Base-by-base conservation (phyloP, 208 protist species). In the Crithidia expoeki region DNA sequence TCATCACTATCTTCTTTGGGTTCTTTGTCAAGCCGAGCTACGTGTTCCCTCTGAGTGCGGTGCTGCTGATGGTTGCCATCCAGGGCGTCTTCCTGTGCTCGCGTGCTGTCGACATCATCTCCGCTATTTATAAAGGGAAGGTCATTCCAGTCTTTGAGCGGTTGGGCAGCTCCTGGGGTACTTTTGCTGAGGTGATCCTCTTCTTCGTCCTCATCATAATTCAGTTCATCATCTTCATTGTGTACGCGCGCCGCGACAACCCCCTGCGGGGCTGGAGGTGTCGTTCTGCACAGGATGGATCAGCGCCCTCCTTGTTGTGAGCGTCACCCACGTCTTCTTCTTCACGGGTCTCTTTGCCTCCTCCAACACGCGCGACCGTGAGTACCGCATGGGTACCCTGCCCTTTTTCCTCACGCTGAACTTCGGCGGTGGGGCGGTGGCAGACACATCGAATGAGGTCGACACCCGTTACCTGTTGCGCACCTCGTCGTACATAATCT, bases 271-370 rank as follows among this genome's bases (percentile, higher is more conserved):
- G 9, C 65, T 92, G 16, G 68, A 92, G 72, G 76, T 81, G 1
- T 81, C 84, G 16, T 89, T 89, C 60, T 80, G 81, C 16, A 88
- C 81, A 4, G 86, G 86, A 6, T 89, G 84, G 84, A 33, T 92
- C 32, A 76, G 76, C 69, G 74, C 84, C 21, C 51, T 80, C 7
- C 59, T 86, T 32, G 60, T 86, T 46, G 47, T 90, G 30, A 67
- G 56, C 16, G 36, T 84, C 51, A 82, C 52, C 23, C 87, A 93
- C 56, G 57, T 83, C 33, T 84, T 90, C 17, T 89, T 86, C 63
- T 88, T 88, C 55, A 84, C 84, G 25, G 82, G 80, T 49, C 61
- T 80, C 53, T 84, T 85, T 25, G 53, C 65, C 6, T 69, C 69
- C 27, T 23, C 47, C 14, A 75, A 62, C 36, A 27, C 62, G 14